These are phyloP conservation scores for Paramarasmius palmivorus DNA, from an alignment of 1,284 basidiomycete genomes.

Conservation along the genomic window DNA sequence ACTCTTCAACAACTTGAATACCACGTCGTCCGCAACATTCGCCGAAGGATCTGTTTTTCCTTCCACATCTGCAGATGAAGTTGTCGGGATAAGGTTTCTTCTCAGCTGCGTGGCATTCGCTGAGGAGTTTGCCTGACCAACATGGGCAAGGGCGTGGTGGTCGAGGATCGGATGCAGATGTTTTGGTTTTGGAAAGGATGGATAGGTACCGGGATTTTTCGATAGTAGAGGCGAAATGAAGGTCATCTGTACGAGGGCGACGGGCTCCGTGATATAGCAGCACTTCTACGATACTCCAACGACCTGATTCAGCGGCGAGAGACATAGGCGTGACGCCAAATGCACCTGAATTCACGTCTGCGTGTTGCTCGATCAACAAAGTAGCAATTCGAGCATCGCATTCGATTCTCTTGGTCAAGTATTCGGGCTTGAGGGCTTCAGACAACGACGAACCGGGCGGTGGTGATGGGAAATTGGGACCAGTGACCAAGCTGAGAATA, in stretches of 20 bases:
- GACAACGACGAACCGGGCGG: not conserved
- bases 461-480: not conserved
- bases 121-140: constrained; percentile 10
- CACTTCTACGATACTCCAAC: constrained; percentile 10
- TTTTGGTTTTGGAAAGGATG: constrained; percentile 2
- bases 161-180: not conserved
- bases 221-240: not conserved
- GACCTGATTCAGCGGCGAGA: not conserved
- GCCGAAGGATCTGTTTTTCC: not conserved
- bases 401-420: constrained; percentile 2
- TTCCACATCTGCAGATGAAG: constrained; percentile 11
- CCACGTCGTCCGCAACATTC: constrained; percentile 11
- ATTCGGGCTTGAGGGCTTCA: not conserved
- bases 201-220: not conserved
- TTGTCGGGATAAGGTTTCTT: constrained; percentile 5
- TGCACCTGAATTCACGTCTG: constrained; percentile 8
- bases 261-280: constrained; percentile 7
- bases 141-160: constrained; percentile 11
- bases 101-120: constrained; percentile 1
- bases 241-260: not conserved
- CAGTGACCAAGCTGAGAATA: too few species aligned
- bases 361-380: constrained; percentile 16
- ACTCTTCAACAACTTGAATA: not conserved
- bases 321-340: constrained; percentile 8
- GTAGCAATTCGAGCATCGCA: constrained; percentile 6